Conservation (phyloP, 1,284 basidiomycete species). For the Pseudozyma tsukubaensis region DNA sequence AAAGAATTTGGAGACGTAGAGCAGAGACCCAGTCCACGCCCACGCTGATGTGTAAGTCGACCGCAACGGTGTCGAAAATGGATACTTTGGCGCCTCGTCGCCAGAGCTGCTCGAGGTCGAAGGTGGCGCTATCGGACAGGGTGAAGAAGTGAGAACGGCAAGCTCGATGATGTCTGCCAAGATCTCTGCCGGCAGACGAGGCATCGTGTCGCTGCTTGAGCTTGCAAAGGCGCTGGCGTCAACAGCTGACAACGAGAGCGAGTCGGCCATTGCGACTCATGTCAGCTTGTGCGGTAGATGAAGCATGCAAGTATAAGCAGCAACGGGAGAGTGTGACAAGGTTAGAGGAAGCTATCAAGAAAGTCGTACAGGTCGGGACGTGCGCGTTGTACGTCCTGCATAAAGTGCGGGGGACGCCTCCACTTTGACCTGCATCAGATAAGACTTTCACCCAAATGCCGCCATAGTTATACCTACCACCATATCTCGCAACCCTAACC, state of each 20-base stretch:
- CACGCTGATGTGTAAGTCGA: conserved; percentile 13
- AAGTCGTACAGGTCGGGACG: not conserved
- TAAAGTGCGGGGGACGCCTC: conserved; percentile 6
- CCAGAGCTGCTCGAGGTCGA: not conserved
- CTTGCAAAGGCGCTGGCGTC: not conserved
- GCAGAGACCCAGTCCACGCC: conserved; percentile 15
- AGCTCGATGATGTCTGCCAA: conserved; percentile 37
- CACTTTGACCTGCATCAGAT: not conserved
- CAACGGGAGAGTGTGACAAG: too few relatives aligned
- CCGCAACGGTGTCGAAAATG: conserved; percentile 22
- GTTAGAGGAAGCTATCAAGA: not conserved
- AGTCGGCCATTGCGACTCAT: conserved; percentile 8
- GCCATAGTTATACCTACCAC: not conserved
- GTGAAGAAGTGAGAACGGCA: conserved; percentile 27
- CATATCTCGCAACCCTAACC: not conserved
- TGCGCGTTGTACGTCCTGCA: conserved; percentile 5
- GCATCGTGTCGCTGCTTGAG: not conserved
- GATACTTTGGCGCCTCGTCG: not conserved
- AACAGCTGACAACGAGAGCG: not conserved
- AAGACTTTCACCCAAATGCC: conserved; percentile 3
- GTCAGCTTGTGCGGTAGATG: not conserved
- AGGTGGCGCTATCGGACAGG: conserved; percentile 9
- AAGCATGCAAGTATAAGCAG: not conserved
- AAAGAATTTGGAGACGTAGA: conserved; percentile 35
- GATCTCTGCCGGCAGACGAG: conserved; percentile 35